Evolutionary conservation across 495 filamentous ascomycete species (phyloP), one percentile per base, ranked within the genome.

Genomic region (Sordaria brevicollis): DNA sequence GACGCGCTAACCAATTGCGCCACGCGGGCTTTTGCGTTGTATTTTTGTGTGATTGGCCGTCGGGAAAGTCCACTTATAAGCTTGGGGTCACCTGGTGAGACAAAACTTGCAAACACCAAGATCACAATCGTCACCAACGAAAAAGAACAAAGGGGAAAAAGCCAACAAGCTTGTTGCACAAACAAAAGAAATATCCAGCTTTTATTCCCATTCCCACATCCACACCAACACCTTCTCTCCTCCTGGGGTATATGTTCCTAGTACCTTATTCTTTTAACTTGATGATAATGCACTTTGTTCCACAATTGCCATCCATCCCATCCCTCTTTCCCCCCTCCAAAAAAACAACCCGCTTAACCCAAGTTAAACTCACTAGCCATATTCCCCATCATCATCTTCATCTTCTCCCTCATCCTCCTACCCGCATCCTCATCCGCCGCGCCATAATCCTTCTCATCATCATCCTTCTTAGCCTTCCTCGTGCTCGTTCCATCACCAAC

Each of bases 301-400:
- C 25, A 39, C n/a, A n/a, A n/a, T n/a, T 67, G 11, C 35, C 35
- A 0, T 67, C 35, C 35, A 39, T 66, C 29, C 35, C 21, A 66
- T 8, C 21, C 35, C 4, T n/a, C 6, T 8, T 0, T 15, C 17
- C 35, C 21, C 31, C 29, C 4, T 38, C 25, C 17, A 29, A 21
- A 15, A 6, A 21, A n/a, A 3, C 34, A 25, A 15, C 38, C 35
- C n/a, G n/a, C n/a, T 74, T 68, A 97, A 5, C 92, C 93, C 75
- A 97, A 86, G 80, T 97, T 97, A 77, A 97, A 97, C 80, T 97
- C 93, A 74, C 84, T 88, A 13, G 92, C 89, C 33, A 85, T 85
- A 74, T 87, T 85, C 5, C 49, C 49, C 88, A 92, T 91, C 35
- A 90, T 84, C 78, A 88, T 84, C 82, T 83, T 90, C 87, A 94